phyloP scores from a whole-genome alignment of 257 asterid genomes.

The Nyctanthes arbortristis region DNA sequence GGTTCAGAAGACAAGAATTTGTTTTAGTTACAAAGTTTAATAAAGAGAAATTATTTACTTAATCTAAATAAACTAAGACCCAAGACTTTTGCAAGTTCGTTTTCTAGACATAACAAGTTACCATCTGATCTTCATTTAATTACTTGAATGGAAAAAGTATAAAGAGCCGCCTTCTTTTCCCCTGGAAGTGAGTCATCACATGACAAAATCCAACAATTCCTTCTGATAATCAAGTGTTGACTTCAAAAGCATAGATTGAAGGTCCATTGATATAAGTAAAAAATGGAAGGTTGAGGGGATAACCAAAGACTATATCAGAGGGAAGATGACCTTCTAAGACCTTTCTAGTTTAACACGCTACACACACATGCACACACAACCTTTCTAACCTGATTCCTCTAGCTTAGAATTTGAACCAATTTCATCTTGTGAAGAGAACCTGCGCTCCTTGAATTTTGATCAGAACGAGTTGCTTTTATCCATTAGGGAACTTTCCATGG shows the following conservation, averaged over 20 bases:
- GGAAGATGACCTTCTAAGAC: not conserved
- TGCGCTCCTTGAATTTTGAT: constrained; percentile 36
- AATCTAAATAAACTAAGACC: not conserved
- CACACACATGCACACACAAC: not conserved
- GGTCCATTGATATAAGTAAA: not conserved
- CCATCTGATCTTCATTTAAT: not conserved
- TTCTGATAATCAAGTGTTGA: not conserved
- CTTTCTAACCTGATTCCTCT: constrained; percentile 57
- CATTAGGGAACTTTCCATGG: constrained; percentile 43
- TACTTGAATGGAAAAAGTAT: not conserved
- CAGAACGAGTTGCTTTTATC: constrained; percentile 27
- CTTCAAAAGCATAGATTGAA: not conserved
- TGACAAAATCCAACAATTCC: not conserved
- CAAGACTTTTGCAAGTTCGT: not conserved
- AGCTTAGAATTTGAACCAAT: constrained; percentile 29
- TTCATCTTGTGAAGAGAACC: constrained; percentile 35
- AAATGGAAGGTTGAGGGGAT: not conserved
- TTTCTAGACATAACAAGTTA: not conserved
- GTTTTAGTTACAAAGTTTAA: not conserved
- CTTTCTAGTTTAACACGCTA: not conserved
- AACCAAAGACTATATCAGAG: not conserved
- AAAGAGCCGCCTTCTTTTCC: not conserved
- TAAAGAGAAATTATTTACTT: not conserved
- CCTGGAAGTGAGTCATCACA: not conserved
- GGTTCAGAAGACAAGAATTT: not conserved